Percentiles rank a stretch among this genome's conserved stretches.
These are phyloP conservation scores for Middelhovenomyces tepae DNA, from an alignment of 805 yeast species.

Conservation along the genomic window DNA sequence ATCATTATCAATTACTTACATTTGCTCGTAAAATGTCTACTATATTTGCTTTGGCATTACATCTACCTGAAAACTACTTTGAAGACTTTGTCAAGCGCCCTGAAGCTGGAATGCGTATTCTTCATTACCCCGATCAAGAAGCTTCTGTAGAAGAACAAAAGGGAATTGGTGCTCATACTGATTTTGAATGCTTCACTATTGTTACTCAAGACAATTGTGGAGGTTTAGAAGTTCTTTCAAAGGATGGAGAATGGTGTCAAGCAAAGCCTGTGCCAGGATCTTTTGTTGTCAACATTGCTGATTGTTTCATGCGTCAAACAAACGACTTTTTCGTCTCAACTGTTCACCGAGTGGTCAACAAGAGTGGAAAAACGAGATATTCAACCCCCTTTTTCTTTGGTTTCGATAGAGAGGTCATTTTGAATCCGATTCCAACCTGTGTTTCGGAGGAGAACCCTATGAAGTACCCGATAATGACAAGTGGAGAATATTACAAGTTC, in stretches of 20 bases:
- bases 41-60: too few species aligned
- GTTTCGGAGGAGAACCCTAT: slow-evolving; percentile 16
- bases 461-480: slow-evolving; percentile 13
- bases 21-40: slow-evolving; percentile 22
- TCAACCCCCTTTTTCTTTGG: slow-evolving; percentile 27
- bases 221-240: slow-evolving; percentile 32
- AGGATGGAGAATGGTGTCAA: slow-evolving; percentile 26
- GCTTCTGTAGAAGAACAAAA: slow-evolving; percentile 24
- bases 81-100: slow-evolving; percentile 20
- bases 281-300: slow-evolving; percentile 34
- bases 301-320: slow-evolving; percentile 31
- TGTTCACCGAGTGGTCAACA: slow-evolving; percentile 33
- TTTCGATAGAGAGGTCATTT: slow-evolving; percentile 14
- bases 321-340: slow-evolving; percentile 33
- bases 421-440: slow-evolving; percentile 19
- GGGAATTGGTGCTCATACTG: slow-evolving; percentile 36
- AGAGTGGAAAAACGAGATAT: slow-evolving; percentile 21
- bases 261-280: slow-evolving; percentile 30
- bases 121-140: slow-evolving; percentile 30
- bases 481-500: slow-evolving; percentile 4
- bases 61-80: slow-evolving; percentile 24
- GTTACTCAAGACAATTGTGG: slow-evolving; percentile 30
- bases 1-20: slow-evolving; percentile 19
- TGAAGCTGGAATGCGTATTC: slow-evolving; percentile 25
- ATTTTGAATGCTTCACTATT: slow-evolving; percentile 31